Evolutionary conservation across 306 rosid species (phyloP).

Genomic region (Cicer chorassanicum): DNA sequence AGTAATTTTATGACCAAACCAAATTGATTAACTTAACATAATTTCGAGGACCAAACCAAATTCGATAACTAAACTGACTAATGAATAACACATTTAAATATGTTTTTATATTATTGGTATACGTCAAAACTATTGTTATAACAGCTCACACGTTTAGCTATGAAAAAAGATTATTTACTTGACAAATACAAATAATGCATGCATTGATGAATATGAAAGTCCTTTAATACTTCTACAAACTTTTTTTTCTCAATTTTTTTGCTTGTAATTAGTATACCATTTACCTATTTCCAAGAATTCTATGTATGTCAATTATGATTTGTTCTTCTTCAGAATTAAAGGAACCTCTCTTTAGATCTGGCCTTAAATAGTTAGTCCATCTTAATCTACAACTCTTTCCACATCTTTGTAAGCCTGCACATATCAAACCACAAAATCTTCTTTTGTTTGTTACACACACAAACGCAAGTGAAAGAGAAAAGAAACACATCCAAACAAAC

Average conservation of each 20-base stretch:
- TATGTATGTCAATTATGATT: constrained; percentile 77
- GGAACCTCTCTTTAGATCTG: constrained; percentile 81
- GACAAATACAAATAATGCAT: constrained; percentile 35
- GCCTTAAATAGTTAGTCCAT: constrained; percentile 88
- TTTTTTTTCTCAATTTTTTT: constrained; percentile 7
- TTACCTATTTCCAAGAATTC: constrained; percentile 83
- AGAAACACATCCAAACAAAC: no score
- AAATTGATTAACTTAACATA: no score
- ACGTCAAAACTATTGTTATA: no score
- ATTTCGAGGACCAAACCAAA: no score
- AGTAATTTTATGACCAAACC: no score
- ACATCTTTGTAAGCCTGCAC: constrained; percentile 77
- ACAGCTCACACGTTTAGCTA: no score
- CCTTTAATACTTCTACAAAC: background rate
- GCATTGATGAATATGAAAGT: constrained; percentile 23
- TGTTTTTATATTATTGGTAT: no score
- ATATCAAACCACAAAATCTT: background rate
- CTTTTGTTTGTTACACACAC: background rate
- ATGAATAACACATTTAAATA: no score
- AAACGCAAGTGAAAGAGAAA: background rate
- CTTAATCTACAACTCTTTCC: constrained; percentile 91
- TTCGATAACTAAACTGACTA: no score
- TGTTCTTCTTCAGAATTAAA: constrained; percentile 79
- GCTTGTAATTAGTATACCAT: background rate
- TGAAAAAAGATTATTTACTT: no score